Evolutionary conservation across 1,139 yeast species (phyloP).

Genomic region (Geotrichum cucujoidarum): DNA sequence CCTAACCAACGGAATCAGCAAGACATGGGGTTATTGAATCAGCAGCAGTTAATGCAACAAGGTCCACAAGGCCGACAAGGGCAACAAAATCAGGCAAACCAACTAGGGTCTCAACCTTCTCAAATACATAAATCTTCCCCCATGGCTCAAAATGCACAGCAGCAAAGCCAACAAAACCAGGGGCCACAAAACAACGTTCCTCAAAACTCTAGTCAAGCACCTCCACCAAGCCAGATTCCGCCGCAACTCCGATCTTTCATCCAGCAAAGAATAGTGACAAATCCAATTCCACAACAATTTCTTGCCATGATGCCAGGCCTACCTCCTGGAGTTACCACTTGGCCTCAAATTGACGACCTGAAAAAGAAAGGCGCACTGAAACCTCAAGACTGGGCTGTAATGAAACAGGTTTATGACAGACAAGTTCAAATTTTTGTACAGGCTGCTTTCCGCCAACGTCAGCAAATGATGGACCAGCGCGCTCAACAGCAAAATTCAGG

Average conservation of each 20-base stretch:
- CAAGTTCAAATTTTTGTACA: slow-evolving; percentile 1
- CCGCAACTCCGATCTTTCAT: not conserved
- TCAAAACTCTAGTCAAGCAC: not conserved
- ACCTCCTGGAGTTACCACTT: slow-evolving; percentile 7
- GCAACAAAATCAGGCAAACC: no score
- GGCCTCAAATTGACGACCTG: slow-evolving; percentile 6
- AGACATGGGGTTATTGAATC: no score
- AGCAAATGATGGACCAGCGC: not conserved
- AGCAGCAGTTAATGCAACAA: no score
- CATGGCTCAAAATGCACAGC: no score
- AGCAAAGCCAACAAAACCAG: not conserved
- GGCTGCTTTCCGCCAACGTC: slow-evolving; percentile 1
- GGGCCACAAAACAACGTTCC: not conserved
- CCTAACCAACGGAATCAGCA: not conserved
- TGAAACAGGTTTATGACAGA: slow-evolving; percentile 4
- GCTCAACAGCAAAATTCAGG: not conserved
- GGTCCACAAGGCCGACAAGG: no score
- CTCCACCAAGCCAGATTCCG: not conserved
- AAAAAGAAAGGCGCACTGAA: slow-evolving; percentile 11
- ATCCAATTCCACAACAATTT: slow-evolving; percentile 7
- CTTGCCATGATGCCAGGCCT: slow-evolving; percentile 8
- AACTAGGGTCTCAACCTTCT: no score
- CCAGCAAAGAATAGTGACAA: not conserved
- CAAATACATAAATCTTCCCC: no score
- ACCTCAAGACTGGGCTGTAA: not conserved